phyloP scores from a whole-genome alignment of 805 yeast genomes.

The Jamesozyma piceae region DNA sequence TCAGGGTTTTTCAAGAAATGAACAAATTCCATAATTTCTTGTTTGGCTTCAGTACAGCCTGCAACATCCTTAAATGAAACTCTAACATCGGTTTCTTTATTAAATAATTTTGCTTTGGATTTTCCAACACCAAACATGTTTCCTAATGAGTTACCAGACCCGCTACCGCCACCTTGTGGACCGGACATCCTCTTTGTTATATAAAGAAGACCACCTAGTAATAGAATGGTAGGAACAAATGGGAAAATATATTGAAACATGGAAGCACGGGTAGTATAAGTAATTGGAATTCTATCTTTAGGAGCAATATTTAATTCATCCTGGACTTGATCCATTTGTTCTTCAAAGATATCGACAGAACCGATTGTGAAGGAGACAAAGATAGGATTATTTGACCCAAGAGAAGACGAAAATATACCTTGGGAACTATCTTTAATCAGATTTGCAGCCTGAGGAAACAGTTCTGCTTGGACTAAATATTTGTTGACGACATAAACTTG shows the following conservation, averaged over 20 bases:
- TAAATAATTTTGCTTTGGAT: slow-evolving; percentile 69
- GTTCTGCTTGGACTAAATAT: slow-evolving; percentile 59
- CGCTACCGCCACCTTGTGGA: slow-evolving; percentile 40
- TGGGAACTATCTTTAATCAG: slow-evolving; percentile 4
- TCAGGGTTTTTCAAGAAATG: slow-evolving; percentile 76
- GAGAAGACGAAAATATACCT: not conserved
- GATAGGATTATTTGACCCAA: slow-evolving; percentile 20
- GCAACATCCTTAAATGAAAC: slow-evolving; percentile 85
- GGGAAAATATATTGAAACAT: slow-evolving; percentile 55
- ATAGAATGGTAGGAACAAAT: slow-evolving; percentile 68
- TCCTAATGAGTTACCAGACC: slow-evolving; percentile 32
- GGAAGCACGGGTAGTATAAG: slow-evolving; percentile 61
- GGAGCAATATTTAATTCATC: slow-evolving; percentile 58
- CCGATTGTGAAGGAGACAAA: slow-evolving; percentile 76
- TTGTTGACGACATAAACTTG: slow-evolving; percentile 66
- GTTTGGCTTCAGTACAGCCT: slow-evolving; percentile 90
- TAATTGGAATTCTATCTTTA: slow-evolving; percentile 66
- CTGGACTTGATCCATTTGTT: slow-evolving; percentile 66
- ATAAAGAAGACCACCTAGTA: slow-evolving; percentile 63
- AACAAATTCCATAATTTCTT: slow-evolving; percentile 92
- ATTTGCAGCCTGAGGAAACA: slow-evolving; percentile 34
- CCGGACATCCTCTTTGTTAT: slow-evolving; percentile 34
- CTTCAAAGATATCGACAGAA: slow-evolving; percentile 76
- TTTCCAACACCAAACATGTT: slow-evolving; percentile 69
- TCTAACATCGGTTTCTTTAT: slow-evolving; percentile 75